A percentile compares a stretch with the other conserved stretches of the same genome.
Conservation (phyloP, 495 filamentous ascomycete species). For the Hypoxylon lienhwacheense region DNA sequence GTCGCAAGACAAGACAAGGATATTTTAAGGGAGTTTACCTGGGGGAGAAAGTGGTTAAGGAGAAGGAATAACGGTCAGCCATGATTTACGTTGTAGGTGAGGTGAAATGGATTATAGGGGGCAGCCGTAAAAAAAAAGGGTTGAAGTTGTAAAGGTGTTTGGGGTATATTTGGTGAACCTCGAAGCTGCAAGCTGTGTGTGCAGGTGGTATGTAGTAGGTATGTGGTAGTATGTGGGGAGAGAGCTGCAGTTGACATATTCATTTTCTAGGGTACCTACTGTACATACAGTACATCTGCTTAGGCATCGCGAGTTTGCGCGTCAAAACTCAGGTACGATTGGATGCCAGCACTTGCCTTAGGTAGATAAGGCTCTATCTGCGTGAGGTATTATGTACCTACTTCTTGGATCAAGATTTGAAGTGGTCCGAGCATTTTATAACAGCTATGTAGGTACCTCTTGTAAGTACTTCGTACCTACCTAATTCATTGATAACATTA, state of each 20-base stretch:
- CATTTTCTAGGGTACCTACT: no score
- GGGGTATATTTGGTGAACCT: conserved; percentile 26
- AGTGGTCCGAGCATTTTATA: no score
- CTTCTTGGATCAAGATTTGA: no score
- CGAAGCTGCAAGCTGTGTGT: conserved; percentile 28
- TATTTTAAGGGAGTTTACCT: conserved; percentile 65
- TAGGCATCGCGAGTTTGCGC: conserved; percentile 38
- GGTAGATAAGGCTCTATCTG: conserved; percentile 1
- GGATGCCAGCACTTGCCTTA: conserved; percentile 1
- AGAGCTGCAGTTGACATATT: conserved; percentile 29
- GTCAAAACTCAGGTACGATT: conserved; percentile 29
- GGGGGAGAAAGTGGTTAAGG: conserved; percentile 97
- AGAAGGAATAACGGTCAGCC: conserved; percentile 99
- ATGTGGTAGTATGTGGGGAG: no score
- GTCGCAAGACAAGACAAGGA: conserved; percentile 11
- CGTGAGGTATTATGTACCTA: neutral
- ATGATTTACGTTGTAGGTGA: conserved; percentile 58
- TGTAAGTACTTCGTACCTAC: no score
- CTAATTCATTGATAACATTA: no score
- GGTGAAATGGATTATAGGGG: conserved; percentile 7
- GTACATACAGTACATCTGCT: no score
- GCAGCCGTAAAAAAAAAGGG: neutral
- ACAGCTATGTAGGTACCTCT: no score
- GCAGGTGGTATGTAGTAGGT: no score
- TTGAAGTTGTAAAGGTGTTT: conserved; percentile 7